Evolutionary conservation across 208 protist species (phyloP).

Genomic region (Phytomonas sp.): DNA sequence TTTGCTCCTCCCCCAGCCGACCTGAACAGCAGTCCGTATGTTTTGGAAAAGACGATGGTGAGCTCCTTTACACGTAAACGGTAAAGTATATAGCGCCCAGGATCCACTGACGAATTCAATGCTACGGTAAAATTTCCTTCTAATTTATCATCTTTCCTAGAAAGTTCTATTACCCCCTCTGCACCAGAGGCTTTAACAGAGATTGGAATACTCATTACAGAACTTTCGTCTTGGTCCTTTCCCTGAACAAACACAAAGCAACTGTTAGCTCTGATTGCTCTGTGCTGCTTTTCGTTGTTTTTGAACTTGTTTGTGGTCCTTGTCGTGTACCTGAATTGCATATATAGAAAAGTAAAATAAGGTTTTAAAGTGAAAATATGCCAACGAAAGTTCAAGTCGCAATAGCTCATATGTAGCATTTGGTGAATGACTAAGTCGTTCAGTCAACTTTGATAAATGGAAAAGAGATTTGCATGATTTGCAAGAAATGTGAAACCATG

Average conservation of each 20-base stretch:
- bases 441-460: not conserved
- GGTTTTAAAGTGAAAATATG: not conserved
- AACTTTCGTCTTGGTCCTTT: not conserved
- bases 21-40: slow-evolving; percentile 30
- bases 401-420: not conserved
- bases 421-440: not conserved
- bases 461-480: not conserved
- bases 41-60: slow-evolving; percentile 50
- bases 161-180: not conserved
- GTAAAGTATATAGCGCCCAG: slow-evolving; percentile 27
- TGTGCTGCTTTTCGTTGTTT: slow-evolving; percentile 4
- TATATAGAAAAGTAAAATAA: not conserved
- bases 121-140: slow-evolving; percentile 1
- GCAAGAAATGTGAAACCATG: not conserved
- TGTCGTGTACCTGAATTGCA: not conserved
- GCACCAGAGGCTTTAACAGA: slow-evolving; percentile 6
- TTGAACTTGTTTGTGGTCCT: slow-evolving; percentile 1
- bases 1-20: not conserved
- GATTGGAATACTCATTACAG: not conserved
- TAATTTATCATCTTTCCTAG: not conserved
- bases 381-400: not conserved
- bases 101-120: not conserved
- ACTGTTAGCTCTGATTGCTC: not conserved
- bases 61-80: slow-evolving; percentile 48
- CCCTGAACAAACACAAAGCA: not conserved